Evolutionary conservation across 1,139 yeast genomes (phyloP), one percentile per base, ranked within the genome.

Genomic region (Yamadazyma triangularis): DNA sequence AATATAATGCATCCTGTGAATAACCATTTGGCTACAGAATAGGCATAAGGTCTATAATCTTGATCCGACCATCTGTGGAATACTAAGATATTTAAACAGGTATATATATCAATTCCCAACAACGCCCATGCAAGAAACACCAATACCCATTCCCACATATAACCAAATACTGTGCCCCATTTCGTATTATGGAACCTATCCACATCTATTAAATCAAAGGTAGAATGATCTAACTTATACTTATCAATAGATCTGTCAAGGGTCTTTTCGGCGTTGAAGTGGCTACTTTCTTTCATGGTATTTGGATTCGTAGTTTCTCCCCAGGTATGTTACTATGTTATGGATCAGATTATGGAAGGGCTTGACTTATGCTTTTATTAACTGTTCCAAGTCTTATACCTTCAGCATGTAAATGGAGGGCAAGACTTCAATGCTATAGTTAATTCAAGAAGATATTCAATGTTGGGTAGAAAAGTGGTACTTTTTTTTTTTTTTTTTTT

Each of bases 1-100:
- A 85, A 73, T n/a, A 87, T 70, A 39, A 87, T 87, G 52, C 96
- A 87, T 1, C 82, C 87, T 8, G 89, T 80, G 52, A 86, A 87
- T 11, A 87, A 64, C 88, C 95, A 83, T 50, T 84, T 78, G 32
- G 93, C 74, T 9, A 63, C 49, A 8, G 76, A 36, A 72, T 80
- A 51, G 48, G 69, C 60, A 72, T 77, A 38, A 70, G 84, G 51
- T 73, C 73, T 50, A 59, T 78, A 36, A 67, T 72, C 60, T 50
- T 62, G 56, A 10, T 75, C 64, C 4, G 83, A 74, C 95, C 96
- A 87, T 33, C 75, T 66, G 47, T 83, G 77, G 55, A 80, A 80
- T 2, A 84, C 93, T 42, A 87, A 63, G 31, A 87, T 72, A 42
- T 76, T 79, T 36, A 87, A 60, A 51, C 93, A 79, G 0, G 96